Evolutionary conservation across 441 rosid genomes (phyloP).

Genomic region (Hura crepitans): DNA sequence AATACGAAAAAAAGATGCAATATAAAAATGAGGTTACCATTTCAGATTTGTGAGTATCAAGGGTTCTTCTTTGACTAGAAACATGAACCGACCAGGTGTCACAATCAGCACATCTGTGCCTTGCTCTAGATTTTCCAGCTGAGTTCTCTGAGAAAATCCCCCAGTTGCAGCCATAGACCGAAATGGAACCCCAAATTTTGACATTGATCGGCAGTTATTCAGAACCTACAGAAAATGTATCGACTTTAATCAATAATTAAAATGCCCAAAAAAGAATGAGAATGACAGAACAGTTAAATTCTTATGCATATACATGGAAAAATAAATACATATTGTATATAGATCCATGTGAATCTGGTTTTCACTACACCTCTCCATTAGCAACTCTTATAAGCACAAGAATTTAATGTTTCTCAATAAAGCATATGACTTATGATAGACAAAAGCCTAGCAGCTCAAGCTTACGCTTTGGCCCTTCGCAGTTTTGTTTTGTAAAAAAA

Average conservation of each 20-base stretch:
- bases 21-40: constrained; percentile 42
- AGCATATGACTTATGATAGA: not conserved
- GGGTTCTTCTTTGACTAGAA: constrained; percentile 63
- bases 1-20: constrained; percentile 9
- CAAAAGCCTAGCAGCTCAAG: not conserved
- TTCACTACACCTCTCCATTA: not conserved
- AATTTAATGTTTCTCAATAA: not conserved
- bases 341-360: not conserved
- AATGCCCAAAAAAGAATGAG: constrained; percentile 11
- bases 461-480: not conserved
- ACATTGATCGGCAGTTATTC: constrained; percentile 62
- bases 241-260: constrained; percentile 20
- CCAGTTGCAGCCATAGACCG: constrained; percentile 87
- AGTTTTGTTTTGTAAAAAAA: not conserved
- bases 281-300: constrained; percentile 10
- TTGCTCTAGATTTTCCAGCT: constrained; percentile 69
- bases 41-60: constrained; percentile 59
- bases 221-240: constrained; percentile 61
- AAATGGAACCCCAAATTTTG: constrained; percentile 84
- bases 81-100: constrained; percentile 89
- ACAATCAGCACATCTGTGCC: constrained; percentile 79
- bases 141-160: constrained; percentile 84
- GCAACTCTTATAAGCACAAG: not conserved
- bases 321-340: too few species aligned
- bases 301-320: not conserved